Evolutionary conservation across 2,329 filamentous ascomycete genomes (phyloP), one percentile per base, ranked within the genome.

Genomic region (Fusarium pseudocircinatum): DNA sequence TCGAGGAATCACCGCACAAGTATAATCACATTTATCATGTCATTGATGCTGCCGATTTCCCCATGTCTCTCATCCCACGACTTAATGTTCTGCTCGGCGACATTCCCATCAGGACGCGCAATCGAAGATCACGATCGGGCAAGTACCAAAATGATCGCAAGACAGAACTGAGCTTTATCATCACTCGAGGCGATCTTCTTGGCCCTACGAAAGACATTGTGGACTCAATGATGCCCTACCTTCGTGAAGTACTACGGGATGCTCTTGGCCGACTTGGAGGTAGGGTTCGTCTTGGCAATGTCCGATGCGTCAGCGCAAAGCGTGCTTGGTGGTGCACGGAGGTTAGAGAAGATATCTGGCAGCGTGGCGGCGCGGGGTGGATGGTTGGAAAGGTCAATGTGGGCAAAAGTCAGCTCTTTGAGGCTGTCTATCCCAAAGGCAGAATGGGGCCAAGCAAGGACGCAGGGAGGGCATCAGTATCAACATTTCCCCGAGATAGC

Each of bases 331-430:
- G 96, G 94, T 97, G 95, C 1, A 93, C 89, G 74, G 86, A 93
- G 56, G 84, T 99, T 62, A 97, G 94, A 81, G 92, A 97, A 75
- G 92, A 95, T 53, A 95, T 99, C 52, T 95, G 91, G 88, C 84
- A 91, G 47, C 89, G 94, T 54, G 95, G 94, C 8, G 96, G 96
- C 9, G 96, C 92, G 22, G 92, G 93, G 22, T 99, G 96, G 96
- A 92, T 99, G 86, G 93, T 99, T 6, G 96, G 96, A n/a, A 98
- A 97, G 82, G 94, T 95, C 71, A 99, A 99, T 79, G 97, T 98
- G 6, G 97, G 96, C 30, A 99, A 99, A 83, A 98, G 96, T 77
- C 92, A 93, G 78, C 88, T 99, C 5, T 97, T 98, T 69, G 92
- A 96, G 75, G 89, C 91, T 9, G 90, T 98, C 13, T 97, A 95